Conservation (phyloP, 768 basidiomycete genomes). For the Auricularia auricula-judae region DNA sequence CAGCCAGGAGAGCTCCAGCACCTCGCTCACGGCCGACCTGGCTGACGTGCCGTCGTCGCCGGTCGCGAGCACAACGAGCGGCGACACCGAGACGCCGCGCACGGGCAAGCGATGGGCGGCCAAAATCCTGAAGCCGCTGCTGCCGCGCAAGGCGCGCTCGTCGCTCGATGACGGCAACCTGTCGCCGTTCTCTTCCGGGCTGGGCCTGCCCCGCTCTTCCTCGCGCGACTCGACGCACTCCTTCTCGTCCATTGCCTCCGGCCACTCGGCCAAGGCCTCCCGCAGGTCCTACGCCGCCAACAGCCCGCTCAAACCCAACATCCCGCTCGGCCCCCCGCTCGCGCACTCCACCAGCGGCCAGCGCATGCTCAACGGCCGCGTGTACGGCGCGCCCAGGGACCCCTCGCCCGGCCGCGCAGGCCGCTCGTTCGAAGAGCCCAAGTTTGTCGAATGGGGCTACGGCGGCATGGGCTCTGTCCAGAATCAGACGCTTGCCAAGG, state of each 20-base stretch:
- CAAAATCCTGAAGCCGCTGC: background rate
- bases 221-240: background rate
- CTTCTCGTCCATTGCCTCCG: background rate
- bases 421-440: constrained; percentile 46
- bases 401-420: background rate
- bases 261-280: background rate
- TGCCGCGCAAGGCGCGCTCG: constrained; percentile 23
- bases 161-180: constrained; percentile 20
- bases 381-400: constrained; percentile 45
- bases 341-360: constrained; percentile 26
- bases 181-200: constrained; percentile 19
- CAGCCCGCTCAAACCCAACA: background rate
- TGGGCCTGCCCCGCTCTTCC: background rate
- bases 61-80: background rate
- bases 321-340: constrained; percentile 9
- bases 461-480: constrained; percentile 66
- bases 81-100: background rate
- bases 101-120: background rate
- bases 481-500: constrained; percentile 10
- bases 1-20: background rate
- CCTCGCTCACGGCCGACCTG: constrained; percentile 1
- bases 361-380: constrained; percentile 75
- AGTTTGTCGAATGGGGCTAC: constrained; percentile 90
- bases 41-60: background rate
- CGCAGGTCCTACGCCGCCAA: background rate